phyloP scores from a whole-genome alignment of 2,329 filamentous ascomycete species.

The Neonectria ditissima region DNA sequence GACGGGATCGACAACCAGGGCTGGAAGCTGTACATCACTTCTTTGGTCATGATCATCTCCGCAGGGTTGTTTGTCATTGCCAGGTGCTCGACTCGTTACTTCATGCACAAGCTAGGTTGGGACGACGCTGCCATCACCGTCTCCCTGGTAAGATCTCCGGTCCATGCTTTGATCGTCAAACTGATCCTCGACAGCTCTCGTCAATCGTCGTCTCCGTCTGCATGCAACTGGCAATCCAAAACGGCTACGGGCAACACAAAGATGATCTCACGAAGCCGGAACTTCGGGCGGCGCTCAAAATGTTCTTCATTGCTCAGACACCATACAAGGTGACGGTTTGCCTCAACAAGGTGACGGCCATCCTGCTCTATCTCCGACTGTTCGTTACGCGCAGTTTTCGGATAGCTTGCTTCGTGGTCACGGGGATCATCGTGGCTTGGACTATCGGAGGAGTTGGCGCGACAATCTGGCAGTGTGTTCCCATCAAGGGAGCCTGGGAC shows the following conservation, averaged over 20 bases:
- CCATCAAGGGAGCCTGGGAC: slow-evolving; percentile 57
- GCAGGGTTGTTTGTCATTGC: slow-evolving; percentile 49
- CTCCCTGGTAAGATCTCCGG: slow-evolving; percentile 47
- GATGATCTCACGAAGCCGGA: slow-evolving; percentile 47
- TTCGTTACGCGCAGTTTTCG: slow-evolving; percentile 59
- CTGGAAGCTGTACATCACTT: slow-evolving; percentile 49
- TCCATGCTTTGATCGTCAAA: background rate
- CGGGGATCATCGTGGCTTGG: slow-evolving; percentile 56
- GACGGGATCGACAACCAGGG: slow-evolving; percentile 51
- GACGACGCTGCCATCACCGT: slow-evolving; percentile 54
- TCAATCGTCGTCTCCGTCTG: slow-evolving; percentile 48
- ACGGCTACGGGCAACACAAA: slow-evolving; percentile 56
- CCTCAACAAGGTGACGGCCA: slow-evolving; percentile 62
- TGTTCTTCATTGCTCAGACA: slow-evolving; percentile 61
- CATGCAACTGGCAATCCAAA: slow-evolving; percentile 51
- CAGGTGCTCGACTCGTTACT: slow-evolving; percentile 51
- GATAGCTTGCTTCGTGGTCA: slow-evolving; percentile 51
- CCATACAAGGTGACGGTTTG: slow-evolving; percentile 64
- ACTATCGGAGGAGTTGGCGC: slow-evolving; percentile 55
- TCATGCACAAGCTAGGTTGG: slow-evolving; percentile 48
- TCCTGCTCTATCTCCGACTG: slow-evolving; percentile 63
- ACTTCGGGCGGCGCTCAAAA: slow-evolving; percentile 43
- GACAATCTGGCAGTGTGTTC: slow-evolving; percentile 61
- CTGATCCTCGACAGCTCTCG: slow-evolving; percentile 41
- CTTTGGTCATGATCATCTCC: slow-evolving; percentile 49